A percentile compares a stretch with the other conserved stretches of the same genome.
Evolutionary conservation across 257 asterid genomes (phyloP).

Genomic region (Hygrophila difformis): DNA sequence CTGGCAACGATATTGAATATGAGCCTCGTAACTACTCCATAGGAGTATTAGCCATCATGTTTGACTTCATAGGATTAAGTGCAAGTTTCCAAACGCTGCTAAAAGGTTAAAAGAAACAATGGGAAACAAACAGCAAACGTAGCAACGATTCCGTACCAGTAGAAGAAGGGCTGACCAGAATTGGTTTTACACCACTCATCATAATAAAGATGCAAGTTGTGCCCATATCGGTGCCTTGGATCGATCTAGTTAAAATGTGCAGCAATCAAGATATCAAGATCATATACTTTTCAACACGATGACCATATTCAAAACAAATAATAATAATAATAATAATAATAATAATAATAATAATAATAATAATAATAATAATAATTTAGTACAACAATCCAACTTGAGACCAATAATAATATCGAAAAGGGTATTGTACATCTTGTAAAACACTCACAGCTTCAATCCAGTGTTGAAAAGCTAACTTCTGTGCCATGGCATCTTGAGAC

Average conservation of each 20-base stretch:
- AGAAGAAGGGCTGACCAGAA: constrained; percentile 68
- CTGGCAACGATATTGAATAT: not conserved
- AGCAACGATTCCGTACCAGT: constrained; percentile 43
- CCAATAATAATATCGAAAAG: not conserved
- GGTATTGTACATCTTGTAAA: no score
- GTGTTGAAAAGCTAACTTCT: constrained; percentile 72
- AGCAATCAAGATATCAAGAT: no score
- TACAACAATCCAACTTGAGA: no score
- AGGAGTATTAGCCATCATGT: no score
- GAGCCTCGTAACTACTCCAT: no score
- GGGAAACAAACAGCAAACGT: not conserved
- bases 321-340: no score
- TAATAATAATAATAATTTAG: no score
- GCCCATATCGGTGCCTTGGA: constrained; percentile 84
- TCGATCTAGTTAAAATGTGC: constrained; percentile 32
- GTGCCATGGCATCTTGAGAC: constrained; percentile 55
- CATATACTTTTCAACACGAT: no score
- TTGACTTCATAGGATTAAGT: no score
- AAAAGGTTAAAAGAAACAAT: not conserved
- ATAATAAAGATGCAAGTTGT: constrained; percentile 46
- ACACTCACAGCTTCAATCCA: constrained; percentile 85
- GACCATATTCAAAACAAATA: no score
- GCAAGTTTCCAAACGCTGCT: no score
- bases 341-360: not conserved
- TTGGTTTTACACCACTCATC: constrained; percentile 50